Conservation (phyloP, 768 basidiomycete genomes). For the Rubroboletus pulcherrimus region DNA sequence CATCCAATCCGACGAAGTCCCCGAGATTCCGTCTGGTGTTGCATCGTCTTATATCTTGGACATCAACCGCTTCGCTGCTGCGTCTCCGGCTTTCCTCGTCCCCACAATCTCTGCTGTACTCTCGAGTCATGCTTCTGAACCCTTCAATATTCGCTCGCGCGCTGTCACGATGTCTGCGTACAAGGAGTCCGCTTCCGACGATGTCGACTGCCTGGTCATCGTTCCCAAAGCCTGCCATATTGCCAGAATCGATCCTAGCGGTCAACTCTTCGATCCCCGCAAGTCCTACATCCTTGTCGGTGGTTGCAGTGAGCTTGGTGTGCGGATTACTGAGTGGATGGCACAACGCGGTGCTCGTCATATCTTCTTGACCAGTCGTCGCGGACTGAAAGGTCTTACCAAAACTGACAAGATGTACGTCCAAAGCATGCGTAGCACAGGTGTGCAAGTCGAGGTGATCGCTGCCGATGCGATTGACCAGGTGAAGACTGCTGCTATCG, state of each 20-base stretch:
- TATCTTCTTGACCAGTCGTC: conserved; percentile 30
- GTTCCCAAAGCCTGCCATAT: conserved; percentile 5
- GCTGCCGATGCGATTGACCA: conserved; percentile 26
- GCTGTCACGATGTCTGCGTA: conserved; percentile 12
- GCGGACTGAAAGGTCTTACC: conserved; percentile 15
- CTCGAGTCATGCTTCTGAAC: conserved; percentile 14
- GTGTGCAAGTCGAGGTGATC: conserved; percentile 26
- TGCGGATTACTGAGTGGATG: conserved; percentile 34
- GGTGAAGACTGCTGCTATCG: conserved; percentile 22
- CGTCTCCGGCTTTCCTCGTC: conserved; percentile 18
- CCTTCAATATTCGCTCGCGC: conserved; percentile 9
- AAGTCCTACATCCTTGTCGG: conserved; percentile 22
- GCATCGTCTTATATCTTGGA: conserved; percentile 20
- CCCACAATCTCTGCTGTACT: conserved; percentile 18
- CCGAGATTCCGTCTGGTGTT: conserved; percentile 18
- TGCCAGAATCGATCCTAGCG: conserved; percentile 23
- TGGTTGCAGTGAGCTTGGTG: conserved; percentile 23
- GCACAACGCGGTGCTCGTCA: conserved; percentile 30
- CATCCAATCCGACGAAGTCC: conserved; percentile 12
- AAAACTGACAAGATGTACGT: conserved; percentile 29
- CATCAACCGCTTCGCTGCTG: conserved; percentile 19
- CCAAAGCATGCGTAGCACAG: conserved; percentile 19
- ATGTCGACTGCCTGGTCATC: conserved; percentile 16
- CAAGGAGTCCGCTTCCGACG: background rate
- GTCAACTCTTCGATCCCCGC: conserved; percentile 30